These are phyloP conservation scores for Geranium brycei DNA, from an alignment of 345 rosid genomes.

Conservation along the genomic window DNA sequence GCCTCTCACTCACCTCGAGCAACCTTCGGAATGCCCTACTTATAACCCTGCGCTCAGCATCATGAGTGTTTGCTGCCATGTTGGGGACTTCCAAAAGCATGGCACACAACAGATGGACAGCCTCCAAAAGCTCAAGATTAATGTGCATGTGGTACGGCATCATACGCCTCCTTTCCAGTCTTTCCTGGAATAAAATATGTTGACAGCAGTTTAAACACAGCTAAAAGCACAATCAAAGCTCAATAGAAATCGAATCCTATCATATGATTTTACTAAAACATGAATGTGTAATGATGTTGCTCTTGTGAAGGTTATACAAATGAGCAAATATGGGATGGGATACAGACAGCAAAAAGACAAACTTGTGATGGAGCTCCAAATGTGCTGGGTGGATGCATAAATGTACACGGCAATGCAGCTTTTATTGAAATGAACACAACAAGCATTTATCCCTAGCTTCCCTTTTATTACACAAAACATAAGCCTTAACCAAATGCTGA, in stretches of 20 bases:
- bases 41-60: constrained; percentile 50
- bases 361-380: not conserved
- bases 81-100: constrained; percentile 91
- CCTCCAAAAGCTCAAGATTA: constrained; percentile 88
- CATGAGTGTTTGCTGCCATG: constrained; percentile 69
- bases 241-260: no score
- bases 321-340: no score
- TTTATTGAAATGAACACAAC: no score
- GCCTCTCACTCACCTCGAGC: constrained; percentile 69
- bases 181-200: constrained; percentile 40
- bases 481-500: not conserved
- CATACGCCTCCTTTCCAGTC: constrained; percentile 77
- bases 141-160: constrained; percentile 99
- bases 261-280: no score
- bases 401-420: not conserved
- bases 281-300: no score
- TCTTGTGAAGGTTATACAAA: no score
- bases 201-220: not conserved
- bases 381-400: not conserved
- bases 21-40: constrained; percentile 75
- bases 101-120: constrained; percentile 77
- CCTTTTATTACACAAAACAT: not conserved
- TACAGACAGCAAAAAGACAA: no score
- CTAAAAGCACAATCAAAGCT: no score
- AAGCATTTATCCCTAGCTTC: no score